These are phyloP conservation scores for Vachellia collinsii DNA, from an alignment of 306 rosid species.

Conservation along the genomic window DNA sequence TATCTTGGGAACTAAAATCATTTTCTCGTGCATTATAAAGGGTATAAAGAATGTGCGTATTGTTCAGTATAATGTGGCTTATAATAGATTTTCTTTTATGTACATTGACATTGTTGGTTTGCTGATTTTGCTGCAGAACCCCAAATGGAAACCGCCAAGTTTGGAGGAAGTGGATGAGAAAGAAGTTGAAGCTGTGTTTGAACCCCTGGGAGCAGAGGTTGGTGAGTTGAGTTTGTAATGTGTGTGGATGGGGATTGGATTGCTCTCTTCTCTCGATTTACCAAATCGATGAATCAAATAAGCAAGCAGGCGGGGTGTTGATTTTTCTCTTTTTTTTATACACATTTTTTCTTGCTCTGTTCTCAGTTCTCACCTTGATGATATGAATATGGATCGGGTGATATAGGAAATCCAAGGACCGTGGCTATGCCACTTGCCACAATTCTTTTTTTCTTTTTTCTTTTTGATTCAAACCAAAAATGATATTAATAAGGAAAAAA, in stretches of 20 bases:
- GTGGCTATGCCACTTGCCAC: too few species aligned
- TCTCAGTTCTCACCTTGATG: conserved; percentile 12
- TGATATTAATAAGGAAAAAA: too few species aligned
- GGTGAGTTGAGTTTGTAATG: conserved; percentile 52
- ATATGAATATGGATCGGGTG: conserved; percentile 18
- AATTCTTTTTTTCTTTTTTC: too few species aligned
- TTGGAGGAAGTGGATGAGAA: conserved; percentile 65
- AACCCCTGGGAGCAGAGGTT: conserved; percentile 61
- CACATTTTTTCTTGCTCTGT: conserved; percentile 26
- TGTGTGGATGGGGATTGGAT: conserved; percentile 10
- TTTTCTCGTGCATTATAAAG: too few species aligned
- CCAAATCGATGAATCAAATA: background rate
- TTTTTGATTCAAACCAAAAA: too few species aligned
- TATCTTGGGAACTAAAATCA: too few species aligned
- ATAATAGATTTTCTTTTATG: too few species aligned
- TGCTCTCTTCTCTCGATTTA: conserved; percentile 7
- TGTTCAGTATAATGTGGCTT: too few species aligned
- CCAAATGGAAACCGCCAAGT: conserved; percentile 78
- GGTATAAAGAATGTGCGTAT: too few species aligned
- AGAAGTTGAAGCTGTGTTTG: conserved; percentile 69
- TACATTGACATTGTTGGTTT: background rate
- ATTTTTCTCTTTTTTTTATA: background rate
- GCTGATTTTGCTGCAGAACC: conserved; percentile 63
- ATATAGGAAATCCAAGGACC: conserved; percentile 28
- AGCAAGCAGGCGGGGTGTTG: too few species aligned